Evolutionary conservation across 169 alveolate species (phyloP), one percentile per base, ranked within the genome.

Genomic region (Plasmodium sp.): DNA sequence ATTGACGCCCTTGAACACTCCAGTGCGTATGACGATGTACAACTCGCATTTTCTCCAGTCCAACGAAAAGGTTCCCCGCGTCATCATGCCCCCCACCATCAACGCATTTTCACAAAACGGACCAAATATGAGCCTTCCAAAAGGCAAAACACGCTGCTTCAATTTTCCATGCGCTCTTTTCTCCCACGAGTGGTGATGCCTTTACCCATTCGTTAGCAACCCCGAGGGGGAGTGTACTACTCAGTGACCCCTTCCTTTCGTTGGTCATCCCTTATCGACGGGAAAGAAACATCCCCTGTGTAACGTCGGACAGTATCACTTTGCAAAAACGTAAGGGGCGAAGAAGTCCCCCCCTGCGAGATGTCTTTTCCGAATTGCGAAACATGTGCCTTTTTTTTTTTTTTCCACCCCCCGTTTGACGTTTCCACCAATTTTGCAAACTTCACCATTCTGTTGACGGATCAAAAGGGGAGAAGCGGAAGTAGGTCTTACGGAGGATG

Each of bases 401-500:
- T 4, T n/a, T 4, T 58, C 7, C 0, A 16, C 12, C 36, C 31
- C 77, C 7, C 77, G 36, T 62, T 62, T 62, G 16, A 62, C 36
- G 36, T 36, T 10, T 43, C 31, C 3, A 71, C 74, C 16, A 36
- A 16, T 39, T 84, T 84, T 67, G 74, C 71, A 84, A 84, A 81
- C 14, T 71, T 71, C 33, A 34, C 45, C 14, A 33, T 67, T 41
- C 12, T 83, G 48, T 51, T 54, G 83, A 72, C n/a, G 71, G 45
- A 84, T 72, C 2, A 84, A 71, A 72, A 84, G 75, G 73, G 77
- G 75, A 31, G 72, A 84, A 71, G 51, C 16, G 22, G 74, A 54
- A 82, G 43, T 81, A 5, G 5, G 36, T 36, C 74, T 62, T 34
- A 16, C 36, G 81, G n/a, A 83, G 54, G 67, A 62, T 83, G 62